Evolutionary conservation across 2,329 filamentous ascomycete genomes (phyloP).

Genomic region (Dendrostoma leiphaemia): DNA sequence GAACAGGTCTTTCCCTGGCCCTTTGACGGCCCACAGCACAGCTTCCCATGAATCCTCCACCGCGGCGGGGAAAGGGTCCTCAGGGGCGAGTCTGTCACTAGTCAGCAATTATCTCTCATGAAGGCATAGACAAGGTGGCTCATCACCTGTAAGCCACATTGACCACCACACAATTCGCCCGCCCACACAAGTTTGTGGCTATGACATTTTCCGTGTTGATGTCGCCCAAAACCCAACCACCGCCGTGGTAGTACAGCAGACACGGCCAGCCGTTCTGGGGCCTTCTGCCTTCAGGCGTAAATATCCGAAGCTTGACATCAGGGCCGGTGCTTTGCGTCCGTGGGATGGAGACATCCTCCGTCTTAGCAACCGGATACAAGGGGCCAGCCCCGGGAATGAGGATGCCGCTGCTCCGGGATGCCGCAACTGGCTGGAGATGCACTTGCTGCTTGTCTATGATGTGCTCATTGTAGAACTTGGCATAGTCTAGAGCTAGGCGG

Average conservation of each 20-base stretch:
- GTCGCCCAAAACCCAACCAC: constrained; percentile 57
- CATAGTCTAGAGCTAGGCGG: constrained; percentile 48
- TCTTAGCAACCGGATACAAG: constrained; percentile 44
- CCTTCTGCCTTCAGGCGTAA: constrained; percentile 44
- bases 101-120: not conserved
- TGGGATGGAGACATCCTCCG: constrained; percentile 40
- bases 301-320: constrained; percentile 45
- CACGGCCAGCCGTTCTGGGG: constrained; percentile 52
- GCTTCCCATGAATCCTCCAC: constrained; percentile 57
- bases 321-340: constrained; percentile 46
- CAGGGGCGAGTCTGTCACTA: constrained; percentile 47
- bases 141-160: constrained; percentile 52
- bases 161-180: constrained; percentile 51
- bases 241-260: constrained; percentile 56
- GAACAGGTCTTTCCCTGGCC: constrained; percentile 27
- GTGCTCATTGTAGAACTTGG: constrained; percentile 50
- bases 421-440: constrained; percentile 51
- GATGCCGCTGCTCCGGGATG: constrained; percentile 48
- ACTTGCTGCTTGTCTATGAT: constrained; percentile 51
- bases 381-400: constrained; percentile 52
- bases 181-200: constrained; percentile 50
- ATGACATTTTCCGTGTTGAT: constrained; percentile 58
- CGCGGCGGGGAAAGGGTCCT: constrained; percentile 54
- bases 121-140: too few species aligned
- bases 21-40: constrained; percentile 42